Percentiles rank a stretch among this genome's conserved stretches.
Conservation (phyloP, 148 eudicot genomes). For the Fallopia convolvulus region DNA sequence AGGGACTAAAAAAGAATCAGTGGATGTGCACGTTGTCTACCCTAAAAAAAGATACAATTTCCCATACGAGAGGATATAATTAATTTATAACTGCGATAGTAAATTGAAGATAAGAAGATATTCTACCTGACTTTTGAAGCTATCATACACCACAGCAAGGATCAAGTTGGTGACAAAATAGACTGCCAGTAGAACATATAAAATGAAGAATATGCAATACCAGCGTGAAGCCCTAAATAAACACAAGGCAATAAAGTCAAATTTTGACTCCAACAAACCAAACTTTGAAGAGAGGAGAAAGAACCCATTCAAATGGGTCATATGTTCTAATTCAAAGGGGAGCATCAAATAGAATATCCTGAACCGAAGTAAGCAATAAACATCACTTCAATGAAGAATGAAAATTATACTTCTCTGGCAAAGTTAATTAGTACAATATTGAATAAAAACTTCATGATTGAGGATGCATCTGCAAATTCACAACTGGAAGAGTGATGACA, state of each 20-base stretch:
- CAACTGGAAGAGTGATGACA: background rate
- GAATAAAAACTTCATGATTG: background rate
- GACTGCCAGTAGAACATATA: constrained; percentile 79
- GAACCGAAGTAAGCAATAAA: background rate
- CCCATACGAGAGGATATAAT: background rate
- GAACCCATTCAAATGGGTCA: background rate
- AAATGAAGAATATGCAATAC: constrained; percentile 73
- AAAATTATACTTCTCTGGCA: background rate
- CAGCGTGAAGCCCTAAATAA: constrained; percentile 75
- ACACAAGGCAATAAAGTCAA: background rate
- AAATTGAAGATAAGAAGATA: background rate
- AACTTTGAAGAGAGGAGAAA: background rate
- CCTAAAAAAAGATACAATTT: background rate
- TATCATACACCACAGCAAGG: constrained; percentile 94
- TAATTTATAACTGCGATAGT: background rate
- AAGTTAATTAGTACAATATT: background rate
- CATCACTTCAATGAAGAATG: background rate
- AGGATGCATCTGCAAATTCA: background rate
- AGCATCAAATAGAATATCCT: background rate
- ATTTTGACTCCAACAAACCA: background rate
- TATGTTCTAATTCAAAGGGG: background rate
- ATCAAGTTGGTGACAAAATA: constrained; percentile 94
- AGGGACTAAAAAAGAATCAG: background rate
- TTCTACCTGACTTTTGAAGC: constrained; percentile 76
- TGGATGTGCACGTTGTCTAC: background rate